A percentile compares a stretch with the other conserved stretches of the same genome.
These are phyloP conservation scores for Agaricus bisporus DNA, from an alignment of 768 basidiomycete genomes.

Conservation along the genomic window DNA sequence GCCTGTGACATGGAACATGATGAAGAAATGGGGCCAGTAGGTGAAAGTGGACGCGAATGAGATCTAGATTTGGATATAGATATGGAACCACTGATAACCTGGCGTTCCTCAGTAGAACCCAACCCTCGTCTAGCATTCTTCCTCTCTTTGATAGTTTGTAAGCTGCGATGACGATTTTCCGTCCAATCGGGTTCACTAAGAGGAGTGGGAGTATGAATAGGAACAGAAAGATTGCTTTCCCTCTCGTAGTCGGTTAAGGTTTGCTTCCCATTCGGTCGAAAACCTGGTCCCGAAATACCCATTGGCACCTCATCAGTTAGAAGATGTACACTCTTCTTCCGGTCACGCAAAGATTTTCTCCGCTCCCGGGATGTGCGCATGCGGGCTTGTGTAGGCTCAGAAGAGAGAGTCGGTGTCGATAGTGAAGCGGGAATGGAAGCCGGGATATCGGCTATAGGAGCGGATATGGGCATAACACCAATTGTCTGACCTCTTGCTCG, in stretches of 20 bases:
- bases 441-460: background rate
- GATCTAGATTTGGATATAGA: slow-evolving; percentile 3
- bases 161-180: slow-evolving; percentile 22
- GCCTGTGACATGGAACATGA: background rate
- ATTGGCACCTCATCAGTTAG: background rate
- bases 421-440: background rate
- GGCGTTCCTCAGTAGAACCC: slow-evolving; percentile 1
- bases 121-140: slow-evolving; percentile 21
- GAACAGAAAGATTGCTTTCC: background rate
- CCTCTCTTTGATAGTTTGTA: slow-evolving; percentile 23
- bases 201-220: background rate
- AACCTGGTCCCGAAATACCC: background rate
- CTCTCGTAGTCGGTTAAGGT: background rate
- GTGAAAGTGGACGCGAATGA: background rate
- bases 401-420: background rate
- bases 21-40: background rate
- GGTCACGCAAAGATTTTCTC: slow-evolving; percentile 1
- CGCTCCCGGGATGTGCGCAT: background rate
- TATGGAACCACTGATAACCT: background rate
- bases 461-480: background rate
- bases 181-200: slow-evolving; percentile 23
- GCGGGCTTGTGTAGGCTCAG: background rate
- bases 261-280: background rate
- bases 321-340: background rate
- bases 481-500: slow-evolving; percentile 1